Evolutionary conservation across 225 moss, liverwort and hornwort genomes (phyloP).

Genomic region (Rhytidiadelphus loreus): DNA sequence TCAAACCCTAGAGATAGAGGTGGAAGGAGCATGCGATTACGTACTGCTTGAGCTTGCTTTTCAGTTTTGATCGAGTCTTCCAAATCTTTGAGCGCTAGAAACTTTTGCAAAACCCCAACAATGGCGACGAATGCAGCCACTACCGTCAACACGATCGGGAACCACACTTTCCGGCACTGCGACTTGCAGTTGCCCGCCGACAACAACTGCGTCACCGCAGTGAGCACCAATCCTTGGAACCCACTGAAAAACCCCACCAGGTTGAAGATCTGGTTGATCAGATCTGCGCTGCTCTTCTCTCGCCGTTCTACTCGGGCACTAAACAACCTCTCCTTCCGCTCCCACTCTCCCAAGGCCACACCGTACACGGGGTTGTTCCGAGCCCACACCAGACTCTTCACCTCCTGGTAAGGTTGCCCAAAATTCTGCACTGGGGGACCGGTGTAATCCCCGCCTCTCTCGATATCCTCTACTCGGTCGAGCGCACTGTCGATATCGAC

Average conservation of each 20-base stretch:
- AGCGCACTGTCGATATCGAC: not conserved
- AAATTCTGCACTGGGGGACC: not conserved
- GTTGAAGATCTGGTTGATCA: slow-evolving; percentile 18
- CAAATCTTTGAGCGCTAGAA: not conserved
- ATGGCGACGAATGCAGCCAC: not conserved
- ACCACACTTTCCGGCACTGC: slow-evolving; percentile 4
- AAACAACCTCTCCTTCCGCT: slow-evolving; percentile 4
- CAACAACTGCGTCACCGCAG: not conserved
- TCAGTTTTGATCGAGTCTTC: not conserved
- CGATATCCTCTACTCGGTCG: not conserved
- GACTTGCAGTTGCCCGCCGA: not conserved
- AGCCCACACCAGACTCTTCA: not conserved
- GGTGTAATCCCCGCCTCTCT: not conserved
- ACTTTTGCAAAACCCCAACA: not conserved
- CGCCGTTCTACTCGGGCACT: slow-evolving; percentile 3
- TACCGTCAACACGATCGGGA: not conserved
- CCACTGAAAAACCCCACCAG: slow-evolving; percentile 9
- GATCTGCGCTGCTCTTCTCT: slow-evolving; percentile 10
- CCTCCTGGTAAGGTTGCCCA: not conserved
- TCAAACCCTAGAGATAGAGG: not conserved
- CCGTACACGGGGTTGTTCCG: not conserved
- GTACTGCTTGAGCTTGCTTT: not conserved
- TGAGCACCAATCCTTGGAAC: slow-evolving; percentile 13
- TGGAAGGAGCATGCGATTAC: not conserved
- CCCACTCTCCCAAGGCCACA: slow-evolving; percentile 11